phyloP scores from a whole-genome alignment of 805 yeast species.

The Kodamaea fukazawae region DNA sequence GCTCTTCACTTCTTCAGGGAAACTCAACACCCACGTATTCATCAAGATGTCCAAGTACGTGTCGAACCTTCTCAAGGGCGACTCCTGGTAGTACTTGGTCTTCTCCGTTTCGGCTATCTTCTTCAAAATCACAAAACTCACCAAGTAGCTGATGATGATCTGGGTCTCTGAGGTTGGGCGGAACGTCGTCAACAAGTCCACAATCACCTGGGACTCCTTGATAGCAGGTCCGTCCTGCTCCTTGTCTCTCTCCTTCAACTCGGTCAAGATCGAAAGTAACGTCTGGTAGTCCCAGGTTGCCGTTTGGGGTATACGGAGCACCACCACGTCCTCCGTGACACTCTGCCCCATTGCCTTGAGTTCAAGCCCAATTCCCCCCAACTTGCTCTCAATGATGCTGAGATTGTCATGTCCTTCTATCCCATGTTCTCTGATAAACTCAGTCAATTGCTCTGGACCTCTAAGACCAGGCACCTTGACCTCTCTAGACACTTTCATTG shows the following conservation, averaged over 20 bases:
- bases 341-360: slow-evolving; percentile 8
- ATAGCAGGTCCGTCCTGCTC: not conserved
- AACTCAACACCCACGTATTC: slow-evolving; percentile 22
- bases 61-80: slow-evolving; percentile 23
- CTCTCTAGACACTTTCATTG: not conserved
- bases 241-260: slow-evolving; percentile 17
- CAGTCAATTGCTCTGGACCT: not conserved
- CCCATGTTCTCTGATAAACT: not conserved
- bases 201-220: slow-evolving; percentile 20
- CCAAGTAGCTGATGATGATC: slow-evolving; percentile 23
- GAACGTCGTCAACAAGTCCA: slow-evolving; percentile 18
- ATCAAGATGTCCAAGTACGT: slow-evolving; percentile 32
- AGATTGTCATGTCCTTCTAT: slow-evolving; percentile 10
- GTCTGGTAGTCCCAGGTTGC: slow-evolving; percentile 19
- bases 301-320: slow-evolving; percentile 12
- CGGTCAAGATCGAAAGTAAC: slow-evolving; percentile 18
- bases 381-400: slow-evolving; percentile 17
- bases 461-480: not conserved
- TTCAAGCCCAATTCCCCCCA: slow-evolving; percentile 35
- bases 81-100: slow-evolving; percentile 4
- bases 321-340: slow-evolving; percentile 8
- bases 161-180: slow-evolving; percentile 30
- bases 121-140: slow-evolving; percentile 17
- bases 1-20: slow-evolving; percentile 12
- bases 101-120: slow-evolving; percentile 1